Evolutionary conservation across 2,329 filamentous ascomycete genomes (phyloP).

Genomic region (Neodidymelliopsis sp.): DNA sequence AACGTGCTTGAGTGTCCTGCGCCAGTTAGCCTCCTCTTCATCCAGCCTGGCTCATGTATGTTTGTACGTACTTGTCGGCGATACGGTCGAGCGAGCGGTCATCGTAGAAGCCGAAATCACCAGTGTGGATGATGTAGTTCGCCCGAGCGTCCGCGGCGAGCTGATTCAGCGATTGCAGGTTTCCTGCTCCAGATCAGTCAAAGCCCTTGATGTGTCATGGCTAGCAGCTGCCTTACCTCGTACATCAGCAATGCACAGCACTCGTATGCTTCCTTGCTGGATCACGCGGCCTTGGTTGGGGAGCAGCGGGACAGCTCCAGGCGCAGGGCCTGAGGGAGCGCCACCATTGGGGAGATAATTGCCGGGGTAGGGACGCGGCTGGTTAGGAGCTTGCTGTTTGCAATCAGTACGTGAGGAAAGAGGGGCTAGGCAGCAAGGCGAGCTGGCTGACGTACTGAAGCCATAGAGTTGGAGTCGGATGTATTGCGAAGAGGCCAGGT

Average conservation of each 20-base stretch:
- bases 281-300: slow-evolving; percentile 62
- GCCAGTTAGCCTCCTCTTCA: slow-evolving; percentile 23
- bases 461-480: slow-evolving; percentile 41
- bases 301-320: slow-evolving; percentile 57
- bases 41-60: background rate
- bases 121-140: slow-evolving; percentile 98
- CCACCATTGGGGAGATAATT: slow-evolving; percentile 58
- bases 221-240: slow-evolving; percentile 50
- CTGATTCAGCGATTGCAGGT: slow-evolving; percentile 93
- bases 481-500: slow-evolving; percentile 32
- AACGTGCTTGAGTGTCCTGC: slow-evolving; percentile 94
- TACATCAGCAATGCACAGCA: slow-evolving; percentile 62
- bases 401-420: slow-evolving; percentile 30
- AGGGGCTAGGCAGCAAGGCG: slow-evolving; percentile 15
- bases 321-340: slow-evolving; percentile 51
- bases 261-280: slow-evolving; percentile 57
- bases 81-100: slow-evolving; percentile 94
- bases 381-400: slow-evolving; percentile 57
- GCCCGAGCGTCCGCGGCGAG: slow-evolving; percentile 93
- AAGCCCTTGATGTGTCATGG: rapidly evolving
- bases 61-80: slow-evolving; percentile 83
- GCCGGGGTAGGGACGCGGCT: slow-evolving; percentile 59
- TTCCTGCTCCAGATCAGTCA: slow-evolving; percentile 68
- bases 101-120: slow-evolving; percentile 99
- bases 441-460: slow-evolving; percentile 40